phyloP scores from a whole-genome alignment of 129 eudicot genomes.

The Dittrichia graveolens region DNA sequence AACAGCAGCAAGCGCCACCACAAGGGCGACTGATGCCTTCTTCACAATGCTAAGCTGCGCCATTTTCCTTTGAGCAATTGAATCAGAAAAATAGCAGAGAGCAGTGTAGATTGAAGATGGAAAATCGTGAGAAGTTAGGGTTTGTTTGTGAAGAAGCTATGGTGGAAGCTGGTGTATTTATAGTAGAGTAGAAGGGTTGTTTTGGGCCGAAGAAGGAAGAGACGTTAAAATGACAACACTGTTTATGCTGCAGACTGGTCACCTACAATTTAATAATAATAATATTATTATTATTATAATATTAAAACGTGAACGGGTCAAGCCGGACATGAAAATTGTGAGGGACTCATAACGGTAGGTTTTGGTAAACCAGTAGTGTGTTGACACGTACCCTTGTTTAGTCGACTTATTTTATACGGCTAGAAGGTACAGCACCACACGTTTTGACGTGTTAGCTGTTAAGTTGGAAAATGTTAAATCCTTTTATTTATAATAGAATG shows the following conservation, averaged over 20 bases:
- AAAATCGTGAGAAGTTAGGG: background rate
- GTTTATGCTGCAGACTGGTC: slow-evolving; percentile 26
- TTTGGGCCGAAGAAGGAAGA: background rate
- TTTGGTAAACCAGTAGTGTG: background rate
- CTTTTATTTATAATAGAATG: no score
- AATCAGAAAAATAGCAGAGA: background rate
- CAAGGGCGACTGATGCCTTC: slow-evolving; percentile 20
- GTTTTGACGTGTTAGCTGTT: background rate
- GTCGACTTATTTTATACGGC: slow-evolving; percentile 19
- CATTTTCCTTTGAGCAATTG: slow-evolving; percentile 21
- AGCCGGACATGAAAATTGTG: slow-evolving; percentile 18
- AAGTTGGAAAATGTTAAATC: background rate
- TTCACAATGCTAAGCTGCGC: slow-evolving; percentile 46
- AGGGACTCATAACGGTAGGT: slow-evolving; percentile 28
- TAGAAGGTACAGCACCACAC: slow-evolving; percentile 22
- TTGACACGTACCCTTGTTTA: slow-evolving; percentile 22
- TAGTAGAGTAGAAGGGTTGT: slow-evolving; percentile 2
- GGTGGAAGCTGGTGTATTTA: slow-evolving; percentile 14
- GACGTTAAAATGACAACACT: slow-evolving; percentile 23
- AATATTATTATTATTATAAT: background rate
- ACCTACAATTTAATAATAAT: slow-evolving; percentile 1
- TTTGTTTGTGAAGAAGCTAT: slow-evolving; percentile 6
- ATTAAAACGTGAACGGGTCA: slow-evolving; percentile 20
- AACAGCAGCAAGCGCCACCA: slow-evolving; percentile 31
- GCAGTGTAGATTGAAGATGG: no score